Conservation (phyloP, 2,329 filamentous ascomycete genomes). For the Microcyclospora tardicrescens region DNA sequence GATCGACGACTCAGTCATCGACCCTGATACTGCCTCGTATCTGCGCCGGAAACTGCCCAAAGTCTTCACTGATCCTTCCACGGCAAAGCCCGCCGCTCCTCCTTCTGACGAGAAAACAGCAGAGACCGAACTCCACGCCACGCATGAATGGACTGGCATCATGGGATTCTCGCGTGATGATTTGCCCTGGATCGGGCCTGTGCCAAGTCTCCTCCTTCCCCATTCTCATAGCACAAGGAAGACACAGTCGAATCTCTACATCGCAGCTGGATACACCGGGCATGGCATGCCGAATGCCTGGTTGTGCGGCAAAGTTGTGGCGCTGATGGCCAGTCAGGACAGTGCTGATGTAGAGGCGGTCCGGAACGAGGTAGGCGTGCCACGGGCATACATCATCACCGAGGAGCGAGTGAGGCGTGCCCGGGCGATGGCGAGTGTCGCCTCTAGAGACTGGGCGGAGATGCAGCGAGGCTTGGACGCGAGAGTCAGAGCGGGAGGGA, state of each 20-base stretch:
- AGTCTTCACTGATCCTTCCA: slow-evolving; percentile 7
- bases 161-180: slow-evolving; percentile 63
- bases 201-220: slow-evolving; percentile 35
- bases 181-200: slow-evolving; percentile 55
- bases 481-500: too few relatives aligned
- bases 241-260: slow-evolving; percentile 10
- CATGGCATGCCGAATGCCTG: slow-evolving; percentile 69
- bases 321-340: slow-evolving; percentile 38
- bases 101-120: slow-evolving; percentile 5
- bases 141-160: slow-evolving; percentile 58
- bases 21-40: slow-evolving; percentile 43
- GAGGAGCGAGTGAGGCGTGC: slow-evolving; percentile 15
- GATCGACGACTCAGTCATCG: slow-evolving; percentile 46
- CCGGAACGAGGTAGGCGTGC: slow-evolving; percentile 12
- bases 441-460: slow-evolving; percentile 16
- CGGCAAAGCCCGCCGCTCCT: too few relatives aligned
- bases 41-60: slow-evolving; percentile 36
- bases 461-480: slow-evolving; percentile 8
- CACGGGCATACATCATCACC: slow-evolving; percentile 16
- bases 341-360: slow-evolving; percentile 8
- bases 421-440: slow-evolving; percentile 12
- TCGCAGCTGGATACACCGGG: slow-evolving; percentile 32
- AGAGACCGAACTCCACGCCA: slow-evolving; percentile 34
- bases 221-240: too few relatives aligned
- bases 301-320: slow-evolving; percentile 51